Evolutionary conservation across 2,329 filamentous ascomycete species (phyloP).

Genomic region (Cladosporium sp.): DNA sequence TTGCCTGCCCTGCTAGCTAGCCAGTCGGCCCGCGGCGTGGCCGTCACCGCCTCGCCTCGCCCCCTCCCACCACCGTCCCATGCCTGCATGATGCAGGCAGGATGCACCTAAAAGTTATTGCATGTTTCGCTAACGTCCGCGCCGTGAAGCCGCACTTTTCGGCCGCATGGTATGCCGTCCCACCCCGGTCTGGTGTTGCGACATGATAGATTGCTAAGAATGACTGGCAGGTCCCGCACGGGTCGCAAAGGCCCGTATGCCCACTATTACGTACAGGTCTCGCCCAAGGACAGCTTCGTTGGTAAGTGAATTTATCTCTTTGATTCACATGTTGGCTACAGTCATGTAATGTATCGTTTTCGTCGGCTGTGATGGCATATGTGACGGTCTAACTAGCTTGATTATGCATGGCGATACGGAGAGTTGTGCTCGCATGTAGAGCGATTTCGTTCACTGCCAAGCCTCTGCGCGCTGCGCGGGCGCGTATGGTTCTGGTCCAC

Average conservation of each 20-base stretch:
- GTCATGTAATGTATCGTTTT: background rate
- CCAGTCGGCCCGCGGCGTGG: constrained; percentile 16
- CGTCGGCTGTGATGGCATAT: background rate
- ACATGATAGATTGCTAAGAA: constrained; percentile 17
- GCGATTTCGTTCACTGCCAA: background rate
- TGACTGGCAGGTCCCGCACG: constrained; percentile 63
- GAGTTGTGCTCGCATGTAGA: background rate
- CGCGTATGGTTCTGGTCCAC: background rate
- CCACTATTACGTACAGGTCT: constrained; percentile 82
- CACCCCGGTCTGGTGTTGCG: constrained; percentile 11
- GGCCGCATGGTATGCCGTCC: constrained; percentile 65
- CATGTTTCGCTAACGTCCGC: constrained; percentile 24
- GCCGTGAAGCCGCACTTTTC: constrained; percentile 70
- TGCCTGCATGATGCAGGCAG: constrained; percentile 11
- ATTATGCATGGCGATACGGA: background rate
- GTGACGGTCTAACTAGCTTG: background rate
- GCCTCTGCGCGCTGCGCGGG: background rate
- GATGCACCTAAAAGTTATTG: constrained; percentile 13
- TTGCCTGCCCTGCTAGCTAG: background rate
- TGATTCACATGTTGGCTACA: background rate
- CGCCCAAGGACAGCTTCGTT: constrained; percentile 70
- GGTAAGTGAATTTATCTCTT: constrained; percentile 52
- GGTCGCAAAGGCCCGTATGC: constrained; percentile 86
- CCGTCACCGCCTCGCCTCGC: constrained; percentile 14
- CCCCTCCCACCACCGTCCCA: constrained; percentile 11